A percentile compares a stretch with the other conserved stretches of the same genome.
Conservation (phyloP, 2,329 filamentous ascomycete genomes). For the Venturia pyrina region DNA sequence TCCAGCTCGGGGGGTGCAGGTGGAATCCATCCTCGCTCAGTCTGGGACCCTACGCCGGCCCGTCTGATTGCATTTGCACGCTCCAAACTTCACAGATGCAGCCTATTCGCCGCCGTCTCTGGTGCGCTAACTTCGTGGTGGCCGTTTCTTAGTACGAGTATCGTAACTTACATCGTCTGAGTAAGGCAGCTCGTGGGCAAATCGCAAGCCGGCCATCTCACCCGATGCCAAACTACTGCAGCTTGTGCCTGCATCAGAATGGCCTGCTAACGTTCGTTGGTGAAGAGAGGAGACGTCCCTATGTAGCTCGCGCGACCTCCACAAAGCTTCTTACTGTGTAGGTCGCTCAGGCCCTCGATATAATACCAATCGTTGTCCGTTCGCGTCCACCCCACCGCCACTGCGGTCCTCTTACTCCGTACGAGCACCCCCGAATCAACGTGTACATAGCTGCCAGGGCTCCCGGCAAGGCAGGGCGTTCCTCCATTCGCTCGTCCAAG, state of each 20-base stretch:
- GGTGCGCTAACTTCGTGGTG: neutral
- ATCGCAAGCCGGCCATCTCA: neutral
- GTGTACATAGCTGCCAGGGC: constrained; percentile 4
- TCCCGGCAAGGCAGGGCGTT: neutral
- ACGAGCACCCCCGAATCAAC: neutral
- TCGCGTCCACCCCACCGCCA: neutral
- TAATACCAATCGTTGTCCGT: neutral
- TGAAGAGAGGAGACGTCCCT: neutral
- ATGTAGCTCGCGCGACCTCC: neutral
- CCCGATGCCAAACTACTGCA: neutral
- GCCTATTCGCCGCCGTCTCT: neutral
- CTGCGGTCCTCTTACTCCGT: neutral
- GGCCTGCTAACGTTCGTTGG: neutral
- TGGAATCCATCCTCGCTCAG: neutral
- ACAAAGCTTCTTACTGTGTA: no score
- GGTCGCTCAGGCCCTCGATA: neutral
- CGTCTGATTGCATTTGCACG: constrained; percentile 1
- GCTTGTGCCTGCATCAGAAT: constrained; percentile 3
- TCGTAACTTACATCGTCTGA: neutral
- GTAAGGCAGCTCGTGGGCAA: neutral
- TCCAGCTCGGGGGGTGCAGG: no score
- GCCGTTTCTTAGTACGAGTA: neutral
- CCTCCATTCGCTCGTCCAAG: neutral
- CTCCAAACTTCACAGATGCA: neutral
- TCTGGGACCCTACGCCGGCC: neutral